Base-by-base conservation (phyloP, 129 eudicot species). In the Smallanthus sonchifolius region DNA sequence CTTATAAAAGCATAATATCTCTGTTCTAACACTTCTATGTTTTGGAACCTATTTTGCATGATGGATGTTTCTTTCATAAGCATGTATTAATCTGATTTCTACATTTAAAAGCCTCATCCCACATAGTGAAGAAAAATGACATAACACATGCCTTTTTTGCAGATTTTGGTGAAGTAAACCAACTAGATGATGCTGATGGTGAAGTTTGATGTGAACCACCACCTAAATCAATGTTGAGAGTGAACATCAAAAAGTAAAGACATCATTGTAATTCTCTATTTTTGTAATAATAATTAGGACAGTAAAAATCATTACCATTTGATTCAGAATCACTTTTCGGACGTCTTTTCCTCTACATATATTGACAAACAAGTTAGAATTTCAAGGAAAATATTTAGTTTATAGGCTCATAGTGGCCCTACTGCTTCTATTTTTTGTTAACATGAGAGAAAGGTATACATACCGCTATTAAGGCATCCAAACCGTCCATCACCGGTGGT, bases 161-260 rank as follows among this genome's bases (percentile, higher is more conserved):
- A 57, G 98, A 90, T 76, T 86, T 89, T 69, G 96, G 51, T 32
- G 98, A 89, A 62, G 90, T 69, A 81, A 94, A 90, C 98, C 98
- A 90, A 75, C 69, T 65, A 67, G 95, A 82, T 19, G 93, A 44
- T 38, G 88, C 72, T 47, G 92, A 80, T 34, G 88, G 77, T 54
- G 92, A 84, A 45, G 84, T 39, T 42, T 88, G 85, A 55, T 45
- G 56, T 34, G 73, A 74, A 43, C 89, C 24, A 78, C 51, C 75
- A 72, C 92, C 97, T 93, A 82, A 35, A 77, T 55, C 69, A 76
- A 56, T 28, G 40, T 13, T 48, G 40, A 56, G 45, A 43, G 67
- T 37, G 70, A 71, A 32, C 43, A 34, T 43, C 39, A 78, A 34
- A 47, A 28, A 48, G 65, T 20, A 64, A 16, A 65, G 9, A 13